Percentiles rank a stretch among this genome's conserved stretches.
Conservation (phyloP, 306 rosid genomes). For the Castanea sativa region DNA sequence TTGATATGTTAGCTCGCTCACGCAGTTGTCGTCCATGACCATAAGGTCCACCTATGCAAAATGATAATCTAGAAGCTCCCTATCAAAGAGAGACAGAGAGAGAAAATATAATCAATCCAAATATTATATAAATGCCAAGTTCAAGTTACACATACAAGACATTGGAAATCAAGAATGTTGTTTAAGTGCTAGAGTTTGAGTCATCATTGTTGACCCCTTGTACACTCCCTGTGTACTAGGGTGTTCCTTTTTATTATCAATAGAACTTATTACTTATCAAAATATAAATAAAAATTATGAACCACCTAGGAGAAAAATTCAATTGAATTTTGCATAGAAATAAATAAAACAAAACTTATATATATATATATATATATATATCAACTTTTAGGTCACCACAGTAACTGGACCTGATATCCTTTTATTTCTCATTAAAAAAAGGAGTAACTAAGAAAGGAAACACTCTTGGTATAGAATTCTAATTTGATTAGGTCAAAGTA, state of each 20-base stretch:
- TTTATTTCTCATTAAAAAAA: background rate
- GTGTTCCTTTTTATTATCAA: too few relatives aligned
- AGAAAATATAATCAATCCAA: background rate
- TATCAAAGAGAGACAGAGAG: constrained; percentile 15
- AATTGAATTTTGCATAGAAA: too few relatives aligned
- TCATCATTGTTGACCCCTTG: background rate
- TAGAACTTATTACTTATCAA: too few relatives aligned
- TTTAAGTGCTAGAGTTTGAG: background rate
- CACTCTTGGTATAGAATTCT: background rate
- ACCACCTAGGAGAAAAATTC: too few relatives aligned
- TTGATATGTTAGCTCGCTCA: constrained; percentile 71
- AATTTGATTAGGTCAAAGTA: background rate
- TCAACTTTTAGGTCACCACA: background rate
- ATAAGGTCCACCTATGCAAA: constrained; percentile 95
- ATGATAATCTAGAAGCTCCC: constrained; percentile 82
- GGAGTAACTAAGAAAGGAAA: background rate
- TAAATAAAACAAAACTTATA: too few relatives aligned
- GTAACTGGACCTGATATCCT: background rate
- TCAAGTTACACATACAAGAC: background rate
- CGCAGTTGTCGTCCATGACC: constrained; percentile 79
- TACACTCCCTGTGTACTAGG: too few relatives aligned
- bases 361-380: too few relatives aligned
- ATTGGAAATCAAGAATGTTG: background rate
- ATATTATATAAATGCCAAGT: background rate
- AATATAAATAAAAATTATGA: too few relatives aligned